Base-by-base conservation (phyloP, 169 alveolate genomes). In the Plasmodium berghei region DNA sequence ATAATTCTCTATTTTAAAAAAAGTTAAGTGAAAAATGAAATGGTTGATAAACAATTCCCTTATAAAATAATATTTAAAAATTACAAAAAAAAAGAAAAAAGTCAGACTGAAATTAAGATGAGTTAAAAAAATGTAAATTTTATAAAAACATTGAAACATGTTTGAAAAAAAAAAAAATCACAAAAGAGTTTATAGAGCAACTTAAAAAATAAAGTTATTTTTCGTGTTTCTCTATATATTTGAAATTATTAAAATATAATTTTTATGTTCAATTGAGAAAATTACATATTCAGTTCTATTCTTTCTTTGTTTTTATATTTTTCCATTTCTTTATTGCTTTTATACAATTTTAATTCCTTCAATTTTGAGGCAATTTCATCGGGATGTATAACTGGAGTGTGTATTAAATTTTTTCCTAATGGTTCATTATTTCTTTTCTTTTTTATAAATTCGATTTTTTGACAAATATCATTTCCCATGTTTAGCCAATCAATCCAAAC, bases 401-500 rank as follows among this genome's bases (percentile, higher is more conserved):
- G 92, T 18, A 52, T 45, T 64, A 90, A 49, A 14, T 46, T 66
- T 63, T 87, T 88, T 9, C 93, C 95, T 6, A 83, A 18, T 14
- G 93, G 89, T 49, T 77, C 74, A 1, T 89, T 67, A 16, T 90
- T 58, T 61, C 95, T 70, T 52, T 87, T 34, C 5, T 56, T 72
- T 72, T 93, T 92, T 45, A 95, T 49, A 62, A 66, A 94, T 16
- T 80, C 75, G 12, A 89, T 67, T 80, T 91, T 95, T 26, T 62
- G 75, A 28, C 89, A 70, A 18, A 45, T 63, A 66, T 87, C 85
- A 34, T 75, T 66, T 45, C 90, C 87, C 2, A 91, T 49, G 10
- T 88, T 72, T 9, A 87, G 87, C 97, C 97, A 95, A 46, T 94
- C 92, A 12, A 72, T 72, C 97, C 97, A 95, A 18, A 73, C 88